phyloP scores from a whole-genome alignment of 179 eudicot species.

The Spinacia oleracea region DNA sequence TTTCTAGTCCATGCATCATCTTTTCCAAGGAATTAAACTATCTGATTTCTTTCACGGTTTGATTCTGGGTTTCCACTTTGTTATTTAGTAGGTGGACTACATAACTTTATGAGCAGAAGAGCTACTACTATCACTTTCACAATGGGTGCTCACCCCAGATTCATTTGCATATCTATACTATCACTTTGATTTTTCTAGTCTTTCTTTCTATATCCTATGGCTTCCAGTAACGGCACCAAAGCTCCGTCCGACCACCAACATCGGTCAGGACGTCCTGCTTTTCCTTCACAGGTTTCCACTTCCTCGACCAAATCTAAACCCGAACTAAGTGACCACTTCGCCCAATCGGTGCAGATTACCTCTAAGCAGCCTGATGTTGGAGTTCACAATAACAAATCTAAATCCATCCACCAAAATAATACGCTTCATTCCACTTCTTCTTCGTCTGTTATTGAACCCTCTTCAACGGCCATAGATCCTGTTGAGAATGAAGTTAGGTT shows the following conservation, averaged over 20 bases:
- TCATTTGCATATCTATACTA: background rate
- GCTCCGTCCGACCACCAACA: slow-evolving; percentile 12
- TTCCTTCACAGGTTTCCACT: background rate
- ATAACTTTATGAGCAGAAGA: background rate
- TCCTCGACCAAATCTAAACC: slow-evolving; percentile 18
- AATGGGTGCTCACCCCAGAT: background rate
- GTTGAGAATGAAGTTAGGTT: slow-evolving; percentile 5
- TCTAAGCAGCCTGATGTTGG: slow-evolving; percentile 17
- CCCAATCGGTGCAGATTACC: slow-evolving; percentile 24
- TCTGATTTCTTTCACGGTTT: too few species aligned
- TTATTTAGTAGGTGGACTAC: background rate
- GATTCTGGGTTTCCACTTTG: too few species aligned
- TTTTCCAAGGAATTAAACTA: too few species aligned
- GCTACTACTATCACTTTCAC: background rate
- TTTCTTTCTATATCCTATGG: slow-evolving; percentile 20
- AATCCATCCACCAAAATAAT: background rate
- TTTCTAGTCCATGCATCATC: too few species aligned
- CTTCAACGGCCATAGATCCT: slow-evolving; percentile 5
- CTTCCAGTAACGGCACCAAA: slow-evolving; percentile 23
- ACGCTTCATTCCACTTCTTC: background rate
- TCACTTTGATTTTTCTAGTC: slow-evolving; percentile 12
- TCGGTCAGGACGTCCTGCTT: background rate
- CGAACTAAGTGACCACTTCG: slow-evolving; percentile 20
- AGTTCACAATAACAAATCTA: slow-evolving; percentile 2
- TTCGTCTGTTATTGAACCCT: slow-evolving; percentile 7